phyloP scores from a whole-genome alignment of 148 eudicot species.

The Gaultheria prostrata region DNA sequence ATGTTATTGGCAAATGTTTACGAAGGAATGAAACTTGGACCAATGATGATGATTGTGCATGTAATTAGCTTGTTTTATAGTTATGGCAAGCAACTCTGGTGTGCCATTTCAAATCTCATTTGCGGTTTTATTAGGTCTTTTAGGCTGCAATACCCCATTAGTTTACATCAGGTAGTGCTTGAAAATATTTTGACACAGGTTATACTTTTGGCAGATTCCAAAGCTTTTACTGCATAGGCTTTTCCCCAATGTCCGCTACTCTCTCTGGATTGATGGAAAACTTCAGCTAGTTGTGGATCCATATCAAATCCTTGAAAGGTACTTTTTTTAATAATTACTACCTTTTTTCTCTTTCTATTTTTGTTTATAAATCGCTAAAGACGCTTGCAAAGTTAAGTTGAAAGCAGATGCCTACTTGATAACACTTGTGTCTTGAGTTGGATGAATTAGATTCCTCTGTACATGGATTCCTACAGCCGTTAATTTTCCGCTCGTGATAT shows the following conservation, averaged over 20 bases:
- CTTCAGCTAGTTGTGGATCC: conserved; percentile 98
- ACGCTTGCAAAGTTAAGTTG: neutral
- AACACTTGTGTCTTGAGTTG: neutral
- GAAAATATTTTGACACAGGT: neutral
- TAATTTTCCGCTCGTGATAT: neutral
- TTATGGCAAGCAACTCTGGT: neutral
- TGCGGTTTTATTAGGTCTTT: neutral
- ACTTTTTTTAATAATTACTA: conserved; percentile 10
- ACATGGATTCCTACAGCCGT: neutral
- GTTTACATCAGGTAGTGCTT: neutral
- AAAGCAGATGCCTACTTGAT: neutral
- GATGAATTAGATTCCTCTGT: neutral
- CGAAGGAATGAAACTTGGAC: neutral
- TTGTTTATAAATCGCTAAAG: neutral
- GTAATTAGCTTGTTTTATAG: neutral
- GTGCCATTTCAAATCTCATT: neutral
- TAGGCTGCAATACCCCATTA: neutral
- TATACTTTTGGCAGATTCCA: conserved; percentile 59
- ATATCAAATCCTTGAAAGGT: conserved; percentile 95
- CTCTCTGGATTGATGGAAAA: conserved; percentile 97
- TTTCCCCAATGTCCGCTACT: conserved; percentile 89
- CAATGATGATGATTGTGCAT: neutral
- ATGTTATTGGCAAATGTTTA: neutral
- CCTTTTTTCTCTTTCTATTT: neutral
- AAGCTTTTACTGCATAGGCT: conserved; percentile 94